A percentile compares a stretch with the other conserved stretches of the same genome.
Evolutionary conservation across 1,284 basidiomycete genomes (phyloP).

Genomic region (Rhodotorula sp.): DNA sequence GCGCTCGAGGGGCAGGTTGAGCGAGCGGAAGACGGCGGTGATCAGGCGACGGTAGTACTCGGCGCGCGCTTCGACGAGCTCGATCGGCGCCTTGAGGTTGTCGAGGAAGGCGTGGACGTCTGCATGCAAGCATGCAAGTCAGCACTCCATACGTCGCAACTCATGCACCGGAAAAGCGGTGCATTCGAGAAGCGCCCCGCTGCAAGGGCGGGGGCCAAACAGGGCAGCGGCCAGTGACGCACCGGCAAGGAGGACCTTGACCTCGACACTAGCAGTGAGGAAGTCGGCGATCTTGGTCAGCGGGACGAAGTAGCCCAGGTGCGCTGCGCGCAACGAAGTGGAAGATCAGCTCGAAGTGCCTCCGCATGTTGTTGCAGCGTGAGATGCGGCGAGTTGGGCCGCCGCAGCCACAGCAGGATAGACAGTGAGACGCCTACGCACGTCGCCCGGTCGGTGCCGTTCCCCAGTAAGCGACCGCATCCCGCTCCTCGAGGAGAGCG

Average conservation of each 20-base stretch:
- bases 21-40: conserved; percentile 76
- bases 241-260: conserved; percentile 89
- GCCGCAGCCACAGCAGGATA: background rate
- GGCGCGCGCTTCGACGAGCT: conserved; percentile 83
- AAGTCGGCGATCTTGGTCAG: conserved; percentile 91
- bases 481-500: conserved; percentile 73
- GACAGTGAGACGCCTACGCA: conserved; percentile 54
- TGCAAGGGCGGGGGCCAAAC: too few relatives aligned
- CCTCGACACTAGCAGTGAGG: conserved; percentile 82
- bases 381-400: background rate
- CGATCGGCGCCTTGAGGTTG: conserved; percentile 95
- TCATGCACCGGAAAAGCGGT: background rate
- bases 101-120: conserved; percentile 98
- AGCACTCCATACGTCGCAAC: background rate
- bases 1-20: conserved; percentile 86
- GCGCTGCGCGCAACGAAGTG: conserved; percentile 61
- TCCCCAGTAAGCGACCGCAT: conserved; percentile 69
- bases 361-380: too few relatives aligned
- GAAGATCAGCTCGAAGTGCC: background rate
- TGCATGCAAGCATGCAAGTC: conserved; percentile 48
- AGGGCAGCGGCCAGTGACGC: conserved; percentile 40
- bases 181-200: background rate
- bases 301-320: conserved; percentile 96
- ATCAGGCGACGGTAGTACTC: conserved; percentile 88
- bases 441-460: conserved; percentile 92